Base-by-base conservation (phyloP, 129 eudicot species). In the Arctium lappa region DNA sequence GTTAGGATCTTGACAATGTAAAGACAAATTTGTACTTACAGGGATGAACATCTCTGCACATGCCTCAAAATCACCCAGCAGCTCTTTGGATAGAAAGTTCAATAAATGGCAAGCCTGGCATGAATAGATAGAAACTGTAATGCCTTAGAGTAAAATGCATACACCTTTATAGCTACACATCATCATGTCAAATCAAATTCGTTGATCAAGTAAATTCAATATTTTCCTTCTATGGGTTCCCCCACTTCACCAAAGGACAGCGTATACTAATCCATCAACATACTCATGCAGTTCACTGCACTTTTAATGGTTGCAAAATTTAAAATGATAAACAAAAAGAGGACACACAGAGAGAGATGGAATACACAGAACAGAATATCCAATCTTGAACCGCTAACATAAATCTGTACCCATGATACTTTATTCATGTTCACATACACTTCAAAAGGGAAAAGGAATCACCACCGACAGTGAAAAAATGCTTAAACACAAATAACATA, bases 41-140 rank as follows among this genome's bases (percentile, higher is more conserved):
- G 99, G 99, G 77, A 95, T 95, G 86, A 95, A 90, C 86, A 82
- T 85, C 88, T 95, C 99, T 3, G 99, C 99, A 72, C 89, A 90
- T 65, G 97, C 72, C 85, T 95, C 99, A 82, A 95, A 95, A 83
- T 95, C 99, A 68, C 98, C 98, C 89, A 95, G 74, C 38, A 95
- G 93, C 90, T 95, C 99, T 89, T 95, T 93, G 31, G 99, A 95
- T 77, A 95, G 83, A 78, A 95, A 95, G 90, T 85, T 76, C 77
- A 95, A 80, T 80, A 95, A 80, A 86, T 95, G 99, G 85, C 99
- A 95, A 78, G 97, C 95, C 99, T 95, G 79, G 78, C 79, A 89
- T 71, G 15, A 71, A 36, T 36, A 30, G 75, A 38, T 66, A 75
- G 37, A 71, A 72, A 38, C 72, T 16, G 33, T 16, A 72, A 80